These are phyloP conservation scores for Cucurbita argyrosperma DNA, from an alignment of 306 rosid genomes.

Conservation along the genomic window DNA sequence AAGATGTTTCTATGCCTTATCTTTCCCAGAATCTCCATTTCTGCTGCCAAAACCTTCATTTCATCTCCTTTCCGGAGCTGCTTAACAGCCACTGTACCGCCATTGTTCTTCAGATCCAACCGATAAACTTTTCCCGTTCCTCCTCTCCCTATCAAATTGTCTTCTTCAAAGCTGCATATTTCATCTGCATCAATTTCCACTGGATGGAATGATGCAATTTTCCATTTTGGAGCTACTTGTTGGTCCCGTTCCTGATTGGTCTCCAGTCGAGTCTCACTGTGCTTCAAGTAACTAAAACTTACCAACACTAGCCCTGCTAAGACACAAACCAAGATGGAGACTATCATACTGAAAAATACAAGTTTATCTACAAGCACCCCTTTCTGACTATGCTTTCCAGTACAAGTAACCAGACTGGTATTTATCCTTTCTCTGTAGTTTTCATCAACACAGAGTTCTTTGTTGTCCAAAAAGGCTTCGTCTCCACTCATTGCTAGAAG, in stretches of 20 bases:
- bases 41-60: constrained; percentile 61
- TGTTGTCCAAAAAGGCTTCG: constrained; percentile 54
- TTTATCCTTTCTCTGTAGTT: constrained; percentile 14
- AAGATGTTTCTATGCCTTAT: constrained; percentile 73
- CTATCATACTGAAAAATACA: constrained; percentile 29
- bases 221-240: constrained; percentile 47
- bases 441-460: constrained; percentile 53
- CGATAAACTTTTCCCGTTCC: constrained; percentile 87
- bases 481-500: constrained; percentile 61
- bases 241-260: constrained; percentile 18
- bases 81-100: constrained; percentile 65
- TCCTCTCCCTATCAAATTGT: constrained; percentile 72
- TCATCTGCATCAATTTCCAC: constrained; percentile 62
- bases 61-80: constrained; percentile 51
- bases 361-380: constrained; percentile 23
- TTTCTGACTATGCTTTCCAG: constrained; percentile 16
- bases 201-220: constrained; percentile 60
- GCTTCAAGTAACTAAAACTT: constrained; percentile 37
- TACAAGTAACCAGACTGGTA: constrained; percentile 40
- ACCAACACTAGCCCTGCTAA: constrained; percentile 36
- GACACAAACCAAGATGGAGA: constrained; percentile 25
- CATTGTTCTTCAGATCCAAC: constrained; percentile 37
- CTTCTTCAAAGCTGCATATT: constrained; percentile 54
- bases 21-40: constrained; percentile 79
- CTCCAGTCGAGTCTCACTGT: constrained; percentile 10